Conservation (phyloP, 768 basidiomycete genomes). For the Lentinula edodes region DNA sequence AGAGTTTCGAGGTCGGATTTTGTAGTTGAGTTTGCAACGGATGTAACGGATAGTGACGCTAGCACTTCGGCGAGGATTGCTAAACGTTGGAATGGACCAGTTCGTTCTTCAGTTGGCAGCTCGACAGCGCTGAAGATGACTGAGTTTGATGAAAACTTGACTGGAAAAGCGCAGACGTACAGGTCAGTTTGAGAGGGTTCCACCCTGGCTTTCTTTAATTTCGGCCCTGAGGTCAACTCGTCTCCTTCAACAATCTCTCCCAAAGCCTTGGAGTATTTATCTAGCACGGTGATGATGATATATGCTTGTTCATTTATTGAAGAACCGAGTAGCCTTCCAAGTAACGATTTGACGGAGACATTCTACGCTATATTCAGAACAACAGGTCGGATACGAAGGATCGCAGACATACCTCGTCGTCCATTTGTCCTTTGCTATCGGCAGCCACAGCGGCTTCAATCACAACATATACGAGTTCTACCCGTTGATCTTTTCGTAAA, state of each 20-base stretch:
- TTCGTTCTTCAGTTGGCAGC: constrained; percentile 22
- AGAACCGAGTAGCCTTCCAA: neutral
- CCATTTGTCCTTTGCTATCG: neutral
- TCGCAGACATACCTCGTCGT: neutral
- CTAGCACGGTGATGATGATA: constrained; percentile 23
- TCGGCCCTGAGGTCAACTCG: constrained; percentile 43
- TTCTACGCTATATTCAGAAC: neutral
- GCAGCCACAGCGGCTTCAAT: constrained; percentile 27
- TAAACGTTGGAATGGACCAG: constrained; percentile 39
- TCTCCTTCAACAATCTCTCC: constrained; percentile 45
- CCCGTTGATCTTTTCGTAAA: constrained; percentile 46
- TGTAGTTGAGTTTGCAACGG: neutral
- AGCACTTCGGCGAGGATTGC: constrained; percentile 67
- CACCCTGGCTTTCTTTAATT: constrained; percentile 67
- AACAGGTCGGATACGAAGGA: neutral
- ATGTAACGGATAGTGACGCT: constrained; percentile 27
- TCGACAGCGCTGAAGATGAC: neutral
- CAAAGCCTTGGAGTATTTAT: constrained; percentile 41
- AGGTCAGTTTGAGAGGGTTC: constrained; percentile 36
- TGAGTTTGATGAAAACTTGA: constrained; percentile 8
- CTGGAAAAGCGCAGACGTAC: neutral
- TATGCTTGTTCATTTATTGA: neutral
- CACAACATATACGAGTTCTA: constrained; percentile 51
- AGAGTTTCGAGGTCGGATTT: constrained; percentile 29
- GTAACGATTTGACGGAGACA: neutral